Evolutionary conservation across 2,329 filamentous ascomycete species (phyloP).

Genomic region (Pyricularia grisea): DNA sequence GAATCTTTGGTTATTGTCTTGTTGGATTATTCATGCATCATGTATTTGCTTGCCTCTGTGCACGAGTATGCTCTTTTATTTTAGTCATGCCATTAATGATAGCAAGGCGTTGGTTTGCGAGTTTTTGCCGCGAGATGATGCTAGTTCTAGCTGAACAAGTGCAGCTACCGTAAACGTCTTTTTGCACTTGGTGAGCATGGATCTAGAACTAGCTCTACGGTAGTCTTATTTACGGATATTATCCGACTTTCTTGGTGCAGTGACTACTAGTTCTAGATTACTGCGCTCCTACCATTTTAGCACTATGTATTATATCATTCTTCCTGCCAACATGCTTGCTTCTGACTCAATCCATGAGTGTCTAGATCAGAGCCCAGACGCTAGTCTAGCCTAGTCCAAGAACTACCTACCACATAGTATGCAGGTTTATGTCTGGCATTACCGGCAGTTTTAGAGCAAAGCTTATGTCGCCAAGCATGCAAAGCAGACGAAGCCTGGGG

Average conservation of each 20-base stretch:
- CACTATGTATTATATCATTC: no score
- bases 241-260: not conserved
- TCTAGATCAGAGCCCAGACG: no score
- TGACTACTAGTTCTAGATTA: not conserved
- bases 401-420: no score
- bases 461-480: not conserved
- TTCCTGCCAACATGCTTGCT: no score
- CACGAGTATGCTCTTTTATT: not conserved
- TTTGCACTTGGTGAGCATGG: not conserved
- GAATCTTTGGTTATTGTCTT: not conserved
- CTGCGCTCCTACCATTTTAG: no score
- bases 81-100: not conserved
- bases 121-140: not conserved
- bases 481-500: not conserved
- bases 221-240: no score
- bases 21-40: not conserved
- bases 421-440: not conserved
- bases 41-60: not conserved
- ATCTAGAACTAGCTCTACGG: no score
- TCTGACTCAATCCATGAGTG: no score
- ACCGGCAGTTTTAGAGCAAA: not conserved
- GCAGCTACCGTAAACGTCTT: not conserved
- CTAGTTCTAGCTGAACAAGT: no score
- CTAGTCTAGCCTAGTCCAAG: no score
- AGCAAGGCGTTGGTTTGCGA: not conserved